Percentiles rank a stretch among this genome's conserved stretches.
These are phyloP conservation scores for Phytophthora palmivora DNA, from an alignment of 352 stramenopile species.

Conservation along the genomic window DNA sequence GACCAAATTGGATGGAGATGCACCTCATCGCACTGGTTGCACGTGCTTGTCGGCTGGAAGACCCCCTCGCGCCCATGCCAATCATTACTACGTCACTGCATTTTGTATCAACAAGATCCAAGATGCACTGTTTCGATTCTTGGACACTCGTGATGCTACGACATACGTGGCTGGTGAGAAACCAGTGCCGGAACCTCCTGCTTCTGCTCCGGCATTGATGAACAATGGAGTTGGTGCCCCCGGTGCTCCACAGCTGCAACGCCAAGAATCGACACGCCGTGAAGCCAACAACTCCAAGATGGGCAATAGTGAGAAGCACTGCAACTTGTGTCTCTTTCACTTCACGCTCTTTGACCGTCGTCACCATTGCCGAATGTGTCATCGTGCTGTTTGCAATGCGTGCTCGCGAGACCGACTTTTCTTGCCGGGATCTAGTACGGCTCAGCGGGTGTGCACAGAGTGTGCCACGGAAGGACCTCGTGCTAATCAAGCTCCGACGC, in stretches of 20 bases:
- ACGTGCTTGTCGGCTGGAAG: slow-evolving; percentile 82
- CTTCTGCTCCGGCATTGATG: slow-evolving; percentile 50
- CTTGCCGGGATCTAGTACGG: slow-evolving; percentile 83
- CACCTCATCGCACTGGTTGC: slow-evolving; percentile 83
- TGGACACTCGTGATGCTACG: slow-evolving; percentile 80
- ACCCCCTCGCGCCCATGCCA: slow-evolving; percentile 71
- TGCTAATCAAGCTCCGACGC: slow-evolving; percentile 37
- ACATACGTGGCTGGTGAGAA: slow-evolving; percentile 81
- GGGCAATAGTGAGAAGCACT: slow-evolving; percentile 86
- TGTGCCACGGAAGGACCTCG: slow-evolving; percentile 87
- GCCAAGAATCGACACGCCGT: slow-evolving; percentile 58
- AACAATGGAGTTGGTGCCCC: slow-evolving; percentile 19
- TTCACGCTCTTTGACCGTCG: slow-evolving; percentile 91
- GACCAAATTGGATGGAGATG: slow-evolving; percentile 78
- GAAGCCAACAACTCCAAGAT: slow-evolving; percentile 70
- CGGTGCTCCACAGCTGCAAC: slow-evolving; percentile 47
- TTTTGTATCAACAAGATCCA: slow-evolving; percentile 91
- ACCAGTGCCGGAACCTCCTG: slow-evolving; percentile 67
- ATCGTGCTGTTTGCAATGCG: slow-evolving; percentile 88
- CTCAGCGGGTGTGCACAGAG: slow-evolving; percentile 88
- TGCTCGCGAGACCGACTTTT: slow-evolving; percentile 89
- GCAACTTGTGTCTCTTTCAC: slow-evolving; percentile 90
- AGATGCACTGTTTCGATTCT: slow-evolving; percentile 85
- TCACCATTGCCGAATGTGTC: slow-evolving; percentile 91
- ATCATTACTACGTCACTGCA: slow-evolving; percentile 90